These are phyloP conservation scores for Rossbeevera mucosa DNA, from an alignment of 768 basidiomycete species.

Conservation along the genomic window DNA sequence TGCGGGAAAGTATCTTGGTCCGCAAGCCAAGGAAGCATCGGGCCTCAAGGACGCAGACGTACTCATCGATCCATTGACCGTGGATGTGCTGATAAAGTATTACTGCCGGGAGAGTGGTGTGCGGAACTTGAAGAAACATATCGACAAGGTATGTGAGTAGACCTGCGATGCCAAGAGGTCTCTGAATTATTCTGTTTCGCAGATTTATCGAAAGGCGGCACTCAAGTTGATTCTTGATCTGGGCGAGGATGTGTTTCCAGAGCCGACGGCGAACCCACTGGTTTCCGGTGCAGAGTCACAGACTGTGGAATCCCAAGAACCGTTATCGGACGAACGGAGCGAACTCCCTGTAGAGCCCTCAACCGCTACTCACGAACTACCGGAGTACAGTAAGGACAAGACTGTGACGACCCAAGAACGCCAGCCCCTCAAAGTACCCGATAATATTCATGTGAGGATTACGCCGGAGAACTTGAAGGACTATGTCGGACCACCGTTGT, in stretches of 20 bases:
- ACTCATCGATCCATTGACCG: constrained; percentile 64
- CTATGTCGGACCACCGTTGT: constrained; percentile 93
- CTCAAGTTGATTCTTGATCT: constrained; percentile 86
- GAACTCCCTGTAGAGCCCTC: constrained; percentile 14
- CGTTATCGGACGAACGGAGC: constrained; percentile 37
- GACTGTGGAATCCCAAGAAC: constrained; percentile 51
- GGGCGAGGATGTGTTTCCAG: constrained; percentile 81
- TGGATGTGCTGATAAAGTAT: constrained; percentile 90
- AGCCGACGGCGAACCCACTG: constrained; percentile 41
- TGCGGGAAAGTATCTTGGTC: constrained; percentile 81
- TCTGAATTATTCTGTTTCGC: constrained; percentile 1
- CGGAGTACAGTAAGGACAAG: constrained; percentile 34
- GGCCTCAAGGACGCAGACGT: constrained; percentile 87
- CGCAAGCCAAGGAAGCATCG: constrained; percentile 88
- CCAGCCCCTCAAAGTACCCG: constrained; percentile 77
- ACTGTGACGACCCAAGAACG: constrained; percentile 73
- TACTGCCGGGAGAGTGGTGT: constrained; percentile 98
- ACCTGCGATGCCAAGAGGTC: not conserved
- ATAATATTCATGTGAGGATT: constrained; percentile 72
- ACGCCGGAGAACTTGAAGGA: constrained; percentile 88
- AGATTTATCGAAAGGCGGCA: constrained; percentile 97
- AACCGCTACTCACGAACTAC: constrained; percentile 14
- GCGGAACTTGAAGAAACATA: constrained; percentile 94
- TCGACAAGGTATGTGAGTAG: constrained; percentile 77
- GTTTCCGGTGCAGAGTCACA: constrained; percentile 17